phyloP scores from a whole-genome alignment of 1,284 basidiomycete species.

The Stygiomarasmius scandens region DNA sequence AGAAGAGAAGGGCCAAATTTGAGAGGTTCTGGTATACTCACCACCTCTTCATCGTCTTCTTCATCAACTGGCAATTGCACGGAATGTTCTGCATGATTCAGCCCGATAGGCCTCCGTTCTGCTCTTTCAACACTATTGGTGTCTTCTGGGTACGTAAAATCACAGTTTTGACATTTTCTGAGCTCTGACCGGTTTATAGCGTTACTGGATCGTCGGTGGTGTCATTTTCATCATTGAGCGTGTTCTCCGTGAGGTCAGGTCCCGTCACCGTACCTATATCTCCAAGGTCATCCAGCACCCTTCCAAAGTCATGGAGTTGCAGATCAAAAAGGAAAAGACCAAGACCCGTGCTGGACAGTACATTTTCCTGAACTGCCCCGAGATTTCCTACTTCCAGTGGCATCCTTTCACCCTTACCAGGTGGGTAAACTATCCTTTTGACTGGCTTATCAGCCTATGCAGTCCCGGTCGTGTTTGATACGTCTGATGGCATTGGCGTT shows the following conservation, averaged over 20 bases:
- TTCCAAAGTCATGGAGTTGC: constrained; percentile 86
- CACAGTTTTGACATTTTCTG: not conserved
- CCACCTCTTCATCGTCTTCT: constrained; percentile 89
- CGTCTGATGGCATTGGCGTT: too few relatives aligned
- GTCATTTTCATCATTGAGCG: constrained; percentile 84
- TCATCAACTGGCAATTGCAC: constrained; percentile 89
- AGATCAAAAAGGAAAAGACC: constrained; percentile 92
- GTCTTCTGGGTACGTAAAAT: constrained; percentile 84
- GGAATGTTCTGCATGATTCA: constrained; percentile 95
- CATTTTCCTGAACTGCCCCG: constrained; percentile 86
- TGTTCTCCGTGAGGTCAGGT: constrained; percentile 84
- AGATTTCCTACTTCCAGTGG: constrained; percentile 92
- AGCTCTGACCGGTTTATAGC: constrained; percentile 42
- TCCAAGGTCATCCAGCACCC: constrained; percentile 94
- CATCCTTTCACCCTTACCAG: constrained; percentile 91
- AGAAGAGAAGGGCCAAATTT: constrained; percentile 71
- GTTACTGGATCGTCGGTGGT: constrained; percentile 89
- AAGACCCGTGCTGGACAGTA: constrained; percentile 83
- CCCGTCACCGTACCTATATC: constrained; percentile 86
- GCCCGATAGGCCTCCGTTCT: constrained; percentile 84
- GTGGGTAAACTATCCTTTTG: constrained; percentile 29
- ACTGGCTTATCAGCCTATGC: too few relatives aligned
- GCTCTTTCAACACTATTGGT: constrained; percentile 80
- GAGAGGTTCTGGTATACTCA: constrained; percentile 91
- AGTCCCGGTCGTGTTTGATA: too few relatives aligned